Conservation (phyloP, 306 rosid genomes). For the Lathyrus aphaca region DNA sequence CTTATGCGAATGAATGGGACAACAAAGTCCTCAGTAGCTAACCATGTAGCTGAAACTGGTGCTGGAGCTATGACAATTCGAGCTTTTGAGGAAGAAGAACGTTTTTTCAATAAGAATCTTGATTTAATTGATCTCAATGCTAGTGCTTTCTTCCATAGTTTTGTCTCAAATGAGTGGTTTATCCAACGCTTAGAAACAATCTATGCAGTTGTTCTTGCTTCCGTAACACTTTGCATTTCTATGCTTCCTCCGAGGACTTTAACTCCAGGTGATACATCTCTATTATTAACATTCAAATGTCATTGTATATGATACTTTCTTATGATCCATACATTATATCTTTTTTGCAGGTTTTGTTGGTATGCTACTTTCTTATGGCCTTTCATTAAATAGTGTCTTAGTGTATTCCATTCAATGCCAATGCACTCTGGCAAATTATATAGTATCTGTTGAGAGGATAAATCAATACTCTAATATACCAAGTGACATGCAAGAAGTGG, state of each 20-base stretch:
- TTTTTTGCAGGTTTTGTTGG: slow-evolving; percentile 41
- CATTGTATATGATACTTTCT: background rate
- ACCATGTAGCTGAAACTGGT: slow-evolving; percentile 63
- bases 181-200: slow-evolving; percentile 58
- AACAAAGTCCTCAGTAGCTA: slow-evolving; percentile 56
- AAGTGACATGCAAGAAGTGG: slow-evolving; percentile 64
- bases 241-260: slow-evolving; percentile 69
- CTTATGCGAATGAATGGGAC: slow-evolving; percentile 48
- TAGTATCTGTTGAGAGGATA: slow-evolving; percentile 75
- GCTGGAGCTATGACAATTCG: slow-evolving; percentile 72
- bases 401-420: slow-evolving; percentile 64
- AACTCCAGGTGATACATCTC: slow-evolving; percentile 50
- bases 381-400: slow-evolving; percentile 50
- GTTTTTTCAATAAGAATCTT: slow-evolving; percentile 55
- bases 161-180: slow-evolving; percentile 71
- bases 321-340: background rate
- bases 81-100: slow-evolving; percentile 65
- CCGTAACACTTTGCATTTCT: slow-evolving; percentile 60
- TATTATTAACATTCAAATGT: background rate
- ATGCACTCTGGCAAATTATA: slow-evolving; percentile 64
- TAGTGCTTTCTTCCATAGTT: slow-evolving; percentile 63
- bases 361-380: slow-evolving; percentile 86
- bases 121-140: slow-evolving; percentile 64
- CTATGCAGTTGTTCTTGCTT: slow-evolving; percentile 59
- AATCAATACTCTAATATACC: slow-evolving; percentile 68